Evolutionary conservation across 768 basidiomycete species (phyloP).

Genomic region (Suillus cothurnatus): DNA sequence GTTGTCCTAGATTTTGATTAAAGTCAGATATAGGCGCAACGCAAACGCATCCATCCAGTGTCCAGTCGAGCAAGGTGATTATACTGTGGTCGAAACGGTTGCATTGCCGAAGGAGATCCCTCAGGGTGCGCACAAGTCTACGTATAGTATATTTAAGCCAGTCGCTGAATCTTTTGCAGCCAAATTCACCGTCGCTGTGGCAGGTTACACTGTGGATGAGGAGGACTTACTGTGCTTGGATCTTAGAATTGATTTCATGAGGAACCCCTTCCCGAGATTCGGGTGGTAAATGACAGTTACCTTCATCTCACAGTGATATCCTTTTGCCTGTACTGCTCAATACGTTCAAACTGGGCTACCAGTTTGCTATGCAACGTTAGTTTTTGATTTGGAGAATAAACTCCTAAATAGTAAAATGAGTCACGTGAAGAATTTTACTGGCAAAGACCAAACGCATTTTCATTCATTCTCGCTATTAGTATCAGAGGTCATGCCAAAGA

Average conservation of each 20-base stretch:
- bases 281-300: conserved; percentile 27
- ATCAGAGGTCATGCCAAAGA: conserved; percentile 72
- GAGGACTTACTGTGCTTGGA: conserved; percentile 80
- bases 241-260: conserved; percentile 78
- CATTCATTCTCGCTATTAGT: not conserved
- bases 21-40: conserved; percentile 51
- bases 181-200: conserved; percentile 75
- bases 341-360: not conserved
- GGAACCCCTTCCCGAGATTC: conserved; percentile 25
- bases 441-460: not conserved
- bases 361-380: not conserved
- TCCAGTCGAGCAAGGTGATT: conserved; percentile 72
- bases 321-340: not conserved
- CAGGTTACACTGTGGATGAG: conserved; percentile 71
- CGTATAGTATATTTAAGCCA: conserved; percentile 2
- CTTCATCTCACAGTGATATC: not conserved
- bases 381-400: not conserved
- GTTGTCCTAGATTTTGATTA: conserved; percentile 6
- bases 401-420: conserved; percentile 1
- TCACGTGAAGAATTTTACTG: conserved; percentile 6
- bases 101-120: conserved; percentile 92
- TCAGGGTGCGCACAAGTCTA: conserved; percentile 45
- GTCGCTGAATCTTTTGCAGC: conserved; percentile 48
- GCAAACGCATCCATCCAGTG: conserved; percentile 81
- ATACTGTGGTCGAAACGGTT: conserved; percentile 82